Evolutionary conservation across 2,329 filamentous ascomycete species (phyloP).

Genomic region (Aureobasidium leucospermi): DNA sequence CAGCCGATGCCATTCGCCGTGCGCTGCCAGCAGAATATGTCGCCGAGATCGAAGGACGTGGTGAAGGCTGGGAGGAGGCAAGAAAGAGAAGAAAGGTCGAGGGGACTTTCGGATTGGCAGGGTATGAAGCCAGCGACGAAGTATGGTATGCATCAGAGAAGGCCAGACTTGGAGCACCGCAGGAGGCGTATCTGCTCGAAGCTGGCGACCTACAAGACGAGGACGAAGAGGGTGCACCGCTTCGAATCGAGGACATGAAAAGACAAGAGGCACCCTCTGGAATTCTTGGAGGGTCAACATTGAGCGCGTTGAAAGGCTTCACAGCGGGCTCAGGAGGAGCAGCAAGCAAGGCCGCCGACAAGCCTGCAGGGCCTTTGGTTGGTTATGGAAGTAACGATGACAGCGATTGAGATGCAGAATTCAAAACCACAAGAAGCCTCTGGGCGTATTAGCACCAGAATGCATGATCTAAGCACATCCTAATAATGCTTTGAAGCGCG

Average conservation of each 20-base stretch:
- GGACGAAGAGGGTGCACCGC: slow-evolving; percentile 26
- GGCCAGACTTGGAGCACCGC: slow-evolving; percentile 57
- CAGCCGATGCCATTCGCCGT: slow-evolving; percentile 82
- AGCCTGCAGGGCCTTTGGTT: slow-evolving; percentile 65
- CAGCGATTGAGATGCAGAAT: slow-evolving; percentile 40
- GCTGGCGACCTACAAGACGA: slow-evolving; percentile 47
- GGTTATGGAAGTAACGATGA: slow-evolving; percentile 89
- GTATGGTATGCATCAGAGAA: slow-evolving; percentile 83
- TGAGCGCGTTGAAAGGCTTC: slow-evolving; percentile 65
- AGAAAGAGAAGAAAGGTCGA: slow-evolving; percentile 84
- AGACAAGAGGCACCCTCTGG: slow-evolving; percentile 43
- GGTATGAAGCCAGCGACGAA: slow-evolving; percentile 89
- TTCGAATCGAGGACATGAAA: slow-evolving; percentile 40
- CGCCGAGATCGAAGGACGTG: slow-evolving; percentile 81
- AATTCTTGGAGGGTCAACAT: slow-evolving; percentile 74
- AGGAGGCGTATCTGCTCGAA: slow-evolving; percentile 53
- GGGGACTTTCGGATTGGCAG: slow-evolving; percentile 78
- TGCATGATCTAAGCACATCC: background rate
- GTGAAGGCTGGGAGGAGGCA: slow-evolving; percentile 48
- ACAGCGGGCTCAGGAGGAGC: slow-evolving; percentile 35
- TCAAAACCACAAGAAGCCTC: no score
- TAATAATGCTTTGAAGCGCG: background rate
- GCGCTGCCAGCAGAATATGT: slow-evolving; percentile 86
- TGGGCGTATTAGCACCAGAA: background rate
- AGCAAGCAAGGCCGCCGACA: slow-evolving; percentile 46